A percentile compares a stretch with the other conserved stretches of the same genome.
phyloP scores from a whole-genome alignment of 768 basidiomycete genomes.

The Lentinula lateritia region DNA sequence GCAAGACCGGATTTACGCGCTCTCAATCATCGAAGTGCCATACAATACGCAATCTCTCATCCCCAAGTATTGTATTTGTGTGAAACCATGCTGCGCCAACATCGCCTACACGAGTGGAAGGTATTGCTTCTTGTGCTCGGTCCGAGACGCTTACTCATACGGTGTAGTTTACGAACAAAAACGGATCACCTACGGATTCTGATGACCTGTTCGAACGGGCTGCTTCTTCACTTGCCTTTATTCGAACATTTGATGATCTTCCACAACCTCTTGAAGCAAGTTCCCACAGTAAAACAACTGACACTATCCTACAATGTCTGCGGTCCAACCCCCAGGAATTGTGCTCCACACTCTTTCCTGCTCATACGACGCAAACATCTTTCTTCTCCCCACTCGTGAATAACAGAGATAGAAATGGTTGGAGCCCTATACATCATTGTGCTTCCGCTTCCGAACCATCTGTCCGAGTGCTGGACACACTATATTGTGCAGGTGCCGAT shows the following conservation, averaged over 20 bases:
- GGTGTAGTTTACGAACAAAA: slow-evolving; percentile 2
- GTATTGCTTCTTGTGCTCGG: slow-evolving; percentile 28
- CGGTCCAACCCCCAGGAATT: slow-evolving; percentile 45
- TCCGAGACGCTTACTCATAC: not conserved
- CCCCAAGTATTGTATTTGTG: slow-evolving; percentile 64
- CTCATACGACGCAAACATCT: slow-evolving; percentile 31
- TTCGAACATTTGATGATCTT: slow-evolving; percentile 34
- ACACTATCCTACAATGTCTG: slow-evolving; percentile 51
- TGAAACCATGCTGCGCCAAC: slow-evolving; percentile 57
- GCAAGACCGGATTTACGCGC: slow-evolving; percentile 73
- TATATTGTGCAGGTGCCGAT: slow-evolving; percentile 76
- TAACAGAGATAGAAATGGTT: slow-evolving; percentile 58
- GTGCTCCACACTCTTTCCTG: slow-evolving; percentile 50
- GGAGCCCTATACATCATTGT: slow-evolving; percentile 72
- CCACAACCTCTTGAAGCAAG: slow-evolving; percentile 37
- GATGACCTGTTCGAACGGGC: slow-evolving; percentile 23
- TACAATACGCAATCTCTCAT: slow-evolving; percentile 64
- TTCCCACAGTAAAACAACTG: slow-evolving; percentile 36
- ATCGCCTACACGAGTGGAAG: slow-evolving; percentile 54
- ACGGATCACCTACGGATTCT: slow-evolving; percentile 22
- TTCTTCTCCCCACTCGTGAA: slow-evolving; percentile 59
- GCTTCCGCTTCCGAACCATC: slow-evolving; percentile 51
- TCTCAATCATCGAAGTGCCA: slow-evolving; percentile 62
- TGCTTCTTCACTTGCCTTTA: slow-evolving; percentile 30
- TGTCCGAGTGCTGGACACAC: slow-evolving; percentile 56